Evolutionary conservation across 257 asterid species (phyloP), one percentile per base, ranked within the genome.

Genomic region (Sherardia arvensis): DNA sequence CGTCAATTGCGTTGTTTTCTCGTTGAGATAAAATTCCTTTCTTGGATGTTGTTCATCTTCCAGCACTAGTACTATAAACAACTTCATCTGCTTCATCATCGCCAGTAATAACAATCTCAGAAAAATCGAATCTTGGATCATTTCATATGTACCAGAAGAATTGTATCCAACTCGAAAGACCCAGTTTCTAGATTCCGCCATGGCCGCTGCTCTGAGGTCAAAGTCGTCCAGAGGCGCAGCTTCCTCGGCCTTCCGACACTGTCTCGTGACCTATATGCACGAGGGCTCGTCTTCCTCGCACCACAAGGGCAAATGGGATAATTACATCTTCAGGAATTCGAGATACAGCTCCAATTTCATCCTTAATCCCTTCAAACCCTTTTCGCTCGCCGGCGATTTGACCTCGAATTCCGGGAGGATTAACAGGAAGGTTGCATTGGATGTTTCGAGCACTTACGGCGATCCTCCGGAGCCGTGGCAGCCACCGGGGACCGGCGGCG

Each of bases 401-500:
- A 51, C 53, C 40, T 62, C 76, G 26, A 66, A 63, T 54, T 80
- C 71, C 43, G 61, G 45, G 63, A 66, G 49, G 64, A 66, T 27
- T 27, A 71, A 68, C 63, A 75, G 67, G 54, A 73, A 63, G 59
- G 64, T 69, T 74, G 74, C 45, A 77, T 48, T 77, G 43, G 82
- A 68, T 68, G 69, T 57, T 54, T 81, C 69, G 5, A 76, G 81
- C 76, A 84, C 93, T 43, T 79, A 79, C 59, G 99, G 99, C 29
- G 99, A 89, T 57, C 99, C 99, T 11, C 99, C 99, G 14, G 99
- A 92, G 88, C 84, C 89, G 30, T 92, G 99, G 99, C 97, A 92
- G 66, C 99, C 92, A 58, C 95, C 96, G 10, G 68, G 63, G 3
- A 87, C 83, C 30, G 81, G 73, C 32, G 95, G 87, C 12, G 92